phyloP scores from a whole-genome alignment of 768 basidiomycete species.

The Amanita molliuscula region DNA sequence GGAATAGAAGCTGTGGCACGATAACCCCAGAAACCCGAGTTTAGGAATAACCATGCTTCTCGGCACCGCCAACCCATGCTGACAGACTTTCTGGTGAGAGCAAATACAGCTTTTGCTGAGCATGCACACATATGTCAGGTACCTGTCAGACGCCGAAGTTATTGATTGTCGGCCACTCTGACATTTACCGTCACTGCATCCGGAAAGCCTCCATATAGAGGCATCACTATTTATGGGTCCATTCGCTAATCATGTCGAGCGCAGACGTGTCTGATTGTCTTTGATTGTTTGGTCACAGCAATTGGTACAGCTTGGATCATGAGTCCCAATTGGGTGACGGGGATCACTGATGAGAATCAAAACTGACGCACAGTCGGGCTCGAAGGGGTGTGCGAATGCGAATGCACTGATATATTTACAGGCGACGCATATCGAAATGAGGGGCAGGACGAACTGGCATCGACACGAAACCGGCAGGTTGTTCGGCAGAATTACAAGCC shows the following conservation, averaged over 20 bases:
- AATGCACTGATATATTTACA: background rate
- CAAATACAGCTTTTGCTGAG: too few species aligned
- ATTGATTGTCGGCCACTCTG: constrained; percentile 2
- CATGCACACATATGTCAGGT: background rate
- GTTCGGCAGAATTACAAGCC: background rate
- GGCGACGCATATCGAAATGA: background rate
- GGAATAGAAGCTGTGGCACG: background rate
- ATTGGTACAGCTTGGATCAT: background rate
- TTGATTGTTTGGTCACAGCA: background rate
- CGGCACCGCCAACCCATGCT: too few species aligned
- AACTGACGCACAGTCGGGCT: background rate
- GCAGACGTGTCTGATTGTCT: background rate
- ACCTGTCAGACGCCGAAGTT: background rate
- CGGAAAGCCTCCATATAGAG: background rate
- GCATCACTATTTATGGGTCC: background rate
- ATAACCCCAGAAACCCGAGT: background rate
- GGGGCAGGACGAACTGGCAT: background rate
- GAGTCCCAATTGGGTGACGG: background rate
- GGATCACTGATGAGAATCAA: background rate
- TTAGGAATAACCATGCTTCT: background rate
- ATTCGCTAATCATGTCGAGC: background rate
- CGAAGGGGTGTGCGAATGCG: background rate
- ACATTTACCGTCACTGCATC: background rate
- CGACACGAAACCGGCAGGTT: background rate
- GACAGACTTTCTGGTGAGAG: too few species aligned